Conservation (phyloP, 1,139 yeast species). For the Taphrina communis region DNA sequence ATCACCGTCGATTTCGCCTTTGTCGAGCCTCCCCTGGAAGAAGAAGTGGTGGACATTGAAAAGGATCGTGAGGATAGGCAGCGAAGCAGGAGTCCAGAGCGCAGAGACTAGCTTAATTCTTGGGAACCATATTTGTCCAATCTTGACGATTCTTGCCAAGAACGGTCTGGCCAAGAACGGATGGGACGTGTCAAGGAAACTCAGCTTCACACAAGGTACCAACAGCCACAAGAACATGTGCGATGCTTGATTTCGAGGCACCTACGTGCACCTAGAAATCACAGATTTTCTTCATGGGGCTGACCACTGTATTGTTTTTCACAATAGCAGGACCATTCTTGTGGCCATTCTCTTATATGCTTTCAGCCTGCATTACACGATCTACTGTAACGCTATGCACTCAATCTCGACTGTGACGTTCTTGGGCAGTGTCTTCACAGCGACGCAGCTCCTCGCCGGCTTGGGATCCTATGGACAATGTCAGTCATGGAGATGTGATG, state of each 20-base stretch:
- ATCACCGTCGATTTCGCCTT: constrained; percentile 55
- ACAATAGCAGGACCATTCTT: background rate
- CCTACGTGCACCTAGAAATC: too few species aligned
- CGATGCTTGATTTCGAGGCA: too few species aligned
- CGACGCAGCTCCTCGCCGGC: constrained; percentile 58
- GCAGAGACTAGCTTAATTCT: background rate
- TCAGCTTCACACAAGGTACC: too few species aligned
- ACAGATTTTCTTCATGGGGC: too few species aligned
- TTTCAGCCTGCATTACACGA: background rate
- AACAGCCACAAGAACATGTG: too few species aligned
- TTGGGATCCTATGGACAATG: constrained; percentile 56
- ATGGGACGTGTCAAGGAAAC: too few species aligned
- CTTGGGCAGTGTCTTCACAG: constrained; percentile 48
- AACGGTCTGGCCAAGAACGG: too few species aligned
- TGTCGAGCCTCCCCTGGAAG: constrained; percentile 50
- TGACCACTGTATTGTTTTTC: too few species aligned
- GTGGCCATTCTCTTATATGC: too few species aligned
- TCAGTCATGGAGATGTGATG: background rate
- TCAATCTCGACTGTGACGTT: constrained; percentile 48
- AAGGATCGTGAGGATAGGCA: constrained; percentile 40
- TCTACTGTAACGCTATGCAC: constrained; percentile 48
- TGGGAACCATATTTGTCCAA: too few species aligned
- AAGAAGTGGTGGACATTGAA: constrained; percentile 40
- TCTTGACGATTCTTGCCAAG: too few species aligned
- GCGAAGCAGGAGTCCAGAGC: constrained; percentile 45